Base-by-base conservation (phyloP, 2,329 filamentous ascomycete genomes). In the Phaeoacremonium minimum region DNA sequence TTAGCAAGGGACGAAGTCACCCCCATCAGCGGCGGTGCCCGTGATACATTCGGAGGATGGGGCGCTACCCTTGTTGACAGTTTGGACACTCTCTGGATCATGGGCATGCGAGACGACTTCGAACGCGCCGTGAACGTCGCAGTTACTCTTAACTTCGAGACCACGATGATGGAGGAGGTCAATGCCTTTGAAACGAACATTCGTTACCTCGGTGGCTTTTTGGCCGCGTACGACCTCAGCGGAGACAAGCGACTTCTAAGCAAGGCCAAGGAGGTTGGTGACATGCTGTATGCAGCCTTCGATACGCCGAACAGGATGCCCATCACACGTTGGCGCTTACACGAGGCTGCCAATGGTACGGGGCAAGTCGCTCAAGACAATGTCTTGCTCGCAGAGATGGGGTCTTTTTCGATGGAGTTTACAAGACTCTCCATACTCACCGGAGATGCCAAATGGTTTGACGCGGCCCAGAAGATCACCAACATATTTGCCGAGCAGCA, bases 221-320 rank as follows among this genome's bases (percentile, higher is more conserved):
- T 44, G 8, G 32, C 33, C 6, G 41, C 41, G 14, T 44, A 42
- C 15, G 41, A 44, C 31, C 33, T 35, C 14, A 61, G 58, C 19
- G 50, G 53, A 4, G 56, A 64, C 18, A 45, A 43, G 17, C 34
- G 48, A 19, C 44, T 68, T 7, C 45, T 66, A 9, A 47, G 53
- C n/a, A 67, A 67, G 38, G 58, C 61, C 6, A 46, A 53, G 7
- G 60, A 66, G 41, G 48, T 66, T 1, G 64, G 61, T 9, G 61
- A 67, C 32, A 58, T 67, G 53, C 46, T 57, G 9, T 52, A 56
- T 28, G 48, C 46, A 16, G 48, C 50, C 4, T 58, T 58, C 29
- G 54, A 58, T 32, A 58, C 53, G 19, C 52, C 53, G 1, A 57
- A 56, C 17, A 49, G 48, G 5, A 56, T 58, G 52, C 54, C 55